phyloP scores from a whole-genome alignment of 2,329 filamentous ascomycete genomes.

The Stagonosporopsis cucurbitacearum region DNA sequence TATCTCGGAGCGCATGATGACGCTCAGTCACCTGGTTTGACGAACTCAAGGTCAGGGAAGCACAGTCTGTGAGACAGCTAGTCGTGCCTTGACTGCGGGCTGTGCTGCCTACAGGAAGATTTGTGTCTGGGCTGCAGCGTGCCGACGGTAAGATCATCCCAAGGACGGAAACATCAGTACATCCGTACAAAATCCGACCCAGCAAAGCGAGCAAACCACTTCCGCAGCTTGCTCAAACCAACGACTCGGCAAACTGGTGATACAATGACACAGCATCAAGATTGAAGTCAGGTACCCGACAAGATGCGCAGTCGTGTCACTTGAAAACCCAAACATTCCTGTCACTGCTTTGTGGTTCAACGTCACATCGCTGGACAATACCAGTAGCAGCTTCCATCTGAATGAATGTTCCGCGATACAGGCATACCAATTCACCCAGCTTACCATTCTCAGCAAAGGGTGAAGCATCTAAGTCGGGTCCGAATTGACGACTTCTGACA shows the following conservation, averaged over 20 bases:
- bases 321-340: background rate
- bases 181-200: background rate
- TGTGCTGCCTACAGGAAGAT: background rate
- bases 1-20: background rate
- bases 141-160: conserved; percentile 4
- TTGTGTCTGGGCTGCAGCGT: conserved; percentile 3
- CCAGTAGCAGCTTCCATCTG: background rate
- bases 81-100: background rate
- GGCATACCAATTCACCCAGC: background rate
- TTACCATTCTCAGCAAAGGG: background rate
- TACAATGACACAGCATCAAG: background rate
- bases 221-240: conserved; percentile 3
- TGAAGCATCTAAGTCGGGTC: background rate
- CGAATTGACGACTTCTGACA: background rate
- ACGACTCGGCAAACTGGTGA: background rate
- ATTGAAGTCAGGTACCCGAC: conserved; percentile 4
- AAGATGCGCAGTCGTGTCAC: background rate
- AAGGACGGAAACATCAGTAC: background rate
- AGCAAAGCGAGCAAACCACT: conserved; percentile 9
- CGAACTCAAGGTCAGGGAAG: background rate
- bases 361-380: background rate
- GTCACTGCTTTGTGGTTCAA: background rate
- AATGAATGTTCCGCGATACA: background rate
- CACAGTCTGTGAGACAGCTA: background rate
- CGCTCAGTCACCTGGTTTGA: background rate